phyloP scores from a whole-genome alignment of 2,329 filamentous ascomycete species.

The Colletotrichum sp. region DNA sequence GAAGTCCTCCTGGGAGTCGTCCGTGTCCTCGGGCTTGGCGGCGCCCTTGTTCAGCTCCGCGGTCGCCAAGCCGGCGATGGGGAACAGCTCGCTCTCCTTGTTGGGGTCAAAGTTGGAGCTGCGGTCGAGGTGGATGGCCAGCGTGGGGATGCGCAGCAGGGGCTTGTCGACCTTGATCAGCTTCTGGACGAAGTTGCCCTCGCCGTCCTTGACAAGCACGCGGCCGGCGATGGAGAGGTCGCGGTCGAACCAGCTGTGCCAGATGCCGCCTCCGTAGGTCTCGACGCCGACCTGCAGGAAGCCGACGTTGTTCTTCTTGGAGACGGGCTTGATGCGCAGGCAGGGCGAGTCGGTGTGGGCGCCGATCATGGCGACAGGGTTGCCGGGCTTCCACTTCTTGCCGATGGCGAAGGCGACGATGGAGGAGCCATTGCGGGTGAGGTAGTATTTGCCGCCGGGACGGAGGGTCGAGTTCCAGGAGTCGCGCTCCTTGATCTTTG shows the following conservation, averaged over 20 bases:
- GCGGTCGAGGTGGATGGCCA: conserved; percentile 93
- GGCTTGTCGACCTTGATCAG: conserved; percentile 91
- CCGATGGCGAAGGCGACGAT: conserved; percentile 93
- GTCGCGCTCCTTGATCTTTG: conserved; percentile 87
- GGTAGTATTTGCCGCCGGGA: conserved; percentile 93
- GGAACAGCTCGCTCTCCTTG: conserved; percentile 95
- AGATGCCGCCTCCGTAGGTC: conserved; percentile 94
- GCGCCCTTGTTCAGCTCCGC: conserved; percentile 82
- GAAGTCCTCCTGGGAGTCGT: conserved; percentile 60
- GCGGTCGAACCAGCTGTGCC: conserved; percentile 98
- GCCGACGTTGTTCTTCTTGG: conserved; percentile 83
- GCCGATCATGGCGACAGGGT: conserved; percentile 90
- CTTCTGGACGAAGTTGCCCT: conserved; percentile 80
- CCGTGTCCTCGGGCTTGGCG: conserved; percentile 39
- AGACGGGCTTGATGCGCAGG: conserved; percentile 91
- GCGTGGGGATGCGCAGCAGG: conserved; percentile 87
- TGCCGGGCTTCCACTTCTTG: conserved; percentile 87
- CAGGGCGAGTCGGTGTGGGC: conserved; percentile 96
- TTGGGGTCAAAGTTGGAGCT: conserved; percentile 89
- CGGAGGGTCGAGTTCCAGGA: conserved; percentile 81
- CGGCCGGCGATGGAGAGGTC: conserved; percentile 91
- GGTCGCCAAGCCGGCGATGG: conserved; percentile 85
- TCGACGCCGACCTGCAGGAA: conserved; percentile 96
- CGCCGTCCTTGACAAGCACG: conserved; percentile 77
- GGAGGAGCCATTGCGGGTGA: conserved; percentile 91